Percentiles rank a stretch among this genome's conserved stretches.
Conservation (phyloP, 371 early-diverging fungal genomes). For the Haplosporangium sp. region DNA sequence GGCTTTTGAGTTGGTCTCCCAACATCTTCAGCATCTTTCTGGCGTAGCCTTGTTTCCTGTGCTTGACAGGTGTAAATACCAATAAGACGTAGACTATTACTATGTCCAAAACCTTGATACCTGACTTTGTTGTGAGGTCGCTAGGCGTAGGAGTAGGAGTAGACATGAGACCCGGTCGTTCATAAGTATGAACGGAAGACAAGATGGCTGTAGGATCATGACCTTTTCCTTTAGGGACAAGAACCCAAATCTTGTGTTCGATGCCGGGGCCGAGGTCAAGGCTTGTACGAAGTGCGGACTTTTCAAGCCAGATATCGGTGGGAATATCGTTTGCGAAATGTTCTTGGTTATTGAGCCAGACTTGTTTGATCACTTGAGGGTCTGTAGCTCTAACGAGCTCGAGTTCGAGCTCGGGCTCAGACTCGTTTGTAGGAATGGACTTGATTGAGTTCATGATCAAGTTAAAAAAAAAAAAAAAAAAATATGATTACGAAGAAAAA, state of each 20-base stretch:
- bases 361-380: constrained; percentile 16
- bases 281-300: constrained; percentile 6
- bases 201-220: constrained; percentile 17
- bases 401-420: constrained; percentile 1
- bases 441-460: background rate
- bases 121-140: background rate
- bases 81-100: constrained; percentile 13
- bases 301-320: constrained; percentile 22
- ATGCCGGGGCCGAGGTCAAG: constrained; percentile 16
- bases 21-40: constrained; percentile 19
- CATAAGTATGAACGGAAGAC: constrained; percentile 18
- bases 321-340: constrained; percentile 10
- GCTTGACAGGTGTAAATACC: constrained; percentile 24
- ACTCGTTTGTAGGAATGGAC: background rate
- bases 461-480: no score
- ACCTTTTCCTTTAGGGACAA: constrained; percentile 21
- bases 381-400: constrained; percentile 17
- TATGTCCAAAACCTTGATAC: background rate
- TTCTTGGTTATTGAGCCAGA: constrained; percentile 16
- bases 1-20: constrained; percentile 3
- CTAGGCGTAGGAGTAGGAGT: background rate
- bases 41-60: constrained; percentile 21
- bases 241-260: constrained; percentile 22
- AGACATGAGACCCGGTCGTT: constrained; percentile 20
- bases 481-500: no score